Conservation (phyloP, 2,329 filamentous ascomycete genomes). For the Alternaria consortialis region DNA sequence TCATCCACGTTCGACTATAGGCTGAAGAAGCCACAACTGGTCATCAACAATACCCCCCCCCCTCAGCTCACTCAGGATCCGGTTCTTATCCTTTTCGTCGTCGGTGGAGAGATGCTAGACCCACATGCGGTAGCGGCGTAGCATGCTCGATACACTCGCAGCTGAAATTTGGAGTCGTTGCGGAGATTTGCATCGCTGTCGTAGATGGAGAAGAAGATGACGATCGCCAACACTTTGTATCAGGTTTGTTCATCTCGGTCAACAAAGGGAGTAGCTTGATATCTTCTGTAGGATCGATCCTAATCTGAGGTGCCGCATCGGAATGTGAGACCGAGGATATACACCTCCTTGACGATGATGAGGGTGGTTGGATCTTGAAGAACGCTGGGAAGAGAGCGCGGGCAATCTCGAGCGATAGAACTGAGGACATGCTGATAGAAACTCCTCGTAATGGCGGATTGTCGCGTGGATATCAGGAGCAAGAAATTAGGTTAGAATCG, state of each 20-base stretch:
- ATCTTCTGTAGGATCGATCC: conserved; percentile 7
- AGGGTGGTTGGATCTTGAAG: neutral
- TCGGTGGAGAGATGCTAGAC: neutral
- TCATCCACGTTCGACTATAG: neutral
- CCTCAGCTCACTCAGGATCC: neutral
- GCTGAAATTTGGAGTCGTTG: neutral
- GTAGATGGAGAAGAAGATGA: conserved; percentile 7
- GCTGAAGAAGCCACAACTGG: neutral
- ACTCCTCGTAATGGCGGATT: neutral
- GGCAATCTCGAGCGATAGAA: neutral
- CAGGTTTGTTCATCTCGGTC: conserved; percentile 1
- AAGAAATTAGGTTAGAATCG: no score
- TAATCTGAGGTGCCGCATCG: neutral
- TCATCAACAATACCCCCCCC: neutral
- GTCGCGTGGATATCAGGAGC: neutral
- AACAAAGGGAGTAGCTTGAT: conserved; percentile 11
- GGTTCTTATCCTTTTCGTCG: neutral
- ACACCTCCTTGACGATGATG: neutral
- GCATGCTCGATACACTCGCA: conserved; percentile 1
- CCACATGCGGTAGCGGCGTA: conserved; percentile 4
- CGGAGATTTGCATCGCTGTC: neutral
- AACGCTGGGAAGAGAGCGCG: neutral
- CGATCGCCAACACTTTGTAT: neutral
- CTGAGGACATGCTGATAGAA: neutral
- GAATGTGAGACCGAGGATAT: neutral